These are phyloP conservation scores for Penicillium fimorum DNA, from an alignment of 495 filamentous ascomycete genomes.

Conservation along the genomic window DNA sequence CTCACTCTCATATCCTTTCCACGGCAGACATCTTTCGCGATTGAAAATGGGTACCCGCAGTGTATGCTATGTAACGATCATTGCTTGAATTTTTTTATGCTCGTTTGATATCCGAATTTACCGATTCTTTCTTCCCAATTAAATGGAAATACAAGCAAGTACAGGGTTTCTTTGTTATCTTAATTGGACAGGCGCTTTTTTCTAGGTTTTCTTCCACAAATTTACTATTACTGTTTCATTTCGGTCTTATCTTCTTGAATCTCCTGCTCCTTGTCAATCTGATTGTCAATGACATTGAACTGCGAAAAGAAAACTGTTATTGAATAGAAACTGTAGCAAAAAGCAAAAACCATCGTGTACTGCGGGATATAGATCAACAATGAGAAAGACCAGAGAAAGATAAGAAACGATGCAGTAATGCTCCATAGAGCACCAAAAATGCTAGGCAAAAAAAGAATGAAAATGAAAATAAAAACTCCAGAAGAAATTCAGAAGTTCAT, in stretches of 20 bases:
- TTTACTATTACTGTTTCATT: background rate
- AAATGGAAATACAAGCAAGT: background rate
- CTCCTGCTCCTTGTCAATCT: background rate
- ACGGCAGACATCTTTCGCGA: constrained; percentile 5
- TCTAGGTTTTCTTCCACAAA: background rate
- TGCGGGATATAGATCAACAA: constrained; percentile 28
- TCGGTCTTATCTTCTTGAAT: background rate
- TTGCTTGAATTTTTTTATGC: constrained; percentile 7
- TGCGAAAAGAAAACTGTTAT: constrained; percentile 8
- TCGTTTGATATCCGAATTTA: constrained; percentile 19
- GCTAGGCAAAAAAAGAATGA: background rate
- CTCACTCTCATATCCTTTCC: constrained; percentile 4
- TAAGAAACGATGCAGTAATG: background rate
- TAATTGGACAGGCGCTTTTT: background rate
- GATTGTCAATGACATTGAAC: background rate
- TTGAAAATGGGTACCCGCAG: constrained; percentile 11
- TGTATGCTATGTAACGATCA: constrained; percentile 22
- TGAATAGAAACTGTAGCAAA: constrained; percentile 4
- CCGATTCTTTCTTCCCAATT: background rate
- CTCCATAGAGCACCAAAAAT: constrained; percentile 9
- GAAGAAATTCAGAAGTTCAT: background rate
- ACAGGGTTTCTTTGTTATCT: background rate
- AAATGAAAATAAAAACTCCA: background rate
- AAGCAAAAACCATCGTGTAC: constrained; percentile 26
- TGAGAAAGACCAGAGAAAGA: constrained; percentile 1